Evolutionary conservation across 352 stramenopile species (phyloP).

Genomic region (Pythium pyrilobum): DNA sequence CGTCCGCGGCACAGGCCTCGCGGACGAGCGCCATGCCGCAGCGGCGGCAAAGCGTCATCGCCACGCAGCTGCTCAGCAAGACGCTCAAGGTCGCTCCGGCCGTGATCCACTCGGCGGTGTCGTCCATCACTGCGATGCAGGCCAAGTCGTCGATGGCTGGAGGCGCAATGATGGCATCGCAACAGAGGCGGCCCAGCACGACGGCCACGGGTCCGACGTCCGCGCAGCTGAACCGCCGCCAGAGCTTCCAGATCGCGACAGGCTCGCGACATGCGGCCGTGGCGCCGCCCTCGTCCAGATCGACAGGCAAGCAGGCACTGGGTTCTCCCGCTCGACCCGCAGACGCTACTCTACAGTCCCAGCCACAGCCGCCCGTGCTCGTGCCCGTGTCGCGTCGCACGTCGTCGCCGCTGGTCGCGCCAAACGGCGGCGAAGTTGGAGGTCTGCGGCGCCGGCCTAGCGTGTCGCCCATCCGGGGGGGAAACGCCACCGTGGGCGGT

Average conservation of each 20-base stretch:
- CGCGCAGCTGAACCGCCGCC: background rate
- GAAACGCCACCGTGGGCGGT: background rate
- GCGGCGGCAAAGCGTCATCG: slow-evolving; percentile 14
- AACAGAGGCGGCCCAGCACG: background rate
- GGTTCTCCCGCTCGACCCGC: background rate
- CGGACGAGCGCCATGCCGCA: background rate
- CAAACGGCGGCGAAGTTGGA: slow-evolving; percentile 23
- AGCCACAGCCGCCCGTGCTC: slow-evolving; percentile 30
- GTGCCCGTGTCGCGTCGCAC: slow-evolving; percentile 55
- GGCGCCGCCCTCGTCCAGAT: background rate
- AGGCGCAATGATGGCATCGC: background rate
- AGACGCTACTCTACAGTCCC: background rate
- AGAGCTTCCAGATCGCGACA: slow-evolving; percentile 8
- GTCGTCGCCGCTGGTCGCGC: slow-evolving; percentile 40
- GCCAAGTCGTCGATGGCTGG: background rate
- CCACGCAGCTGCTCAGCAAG: slow-evolving; percentile 18
- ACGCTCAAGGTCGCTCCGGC: slow-evolving; percentile 15
- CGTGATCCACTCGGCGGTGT: slow-evolving; percentile 7
- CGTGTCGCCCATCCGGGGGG: slow-evolving; percentile 40
- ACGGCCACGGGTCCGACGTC: background rate
- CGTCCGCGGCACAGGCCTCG: no score
- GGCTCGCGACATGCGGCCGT: background rate
- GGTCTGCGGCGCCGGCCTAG: slow-evolving; percentile 40
- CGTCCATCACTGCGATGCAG: background rate
- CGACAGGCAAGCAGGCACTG: slow-evolving; percentile 4